Base-by-base conservation (phyloP, 768 basidiomycete species). In the Lyophyllum semitale region DNA sequence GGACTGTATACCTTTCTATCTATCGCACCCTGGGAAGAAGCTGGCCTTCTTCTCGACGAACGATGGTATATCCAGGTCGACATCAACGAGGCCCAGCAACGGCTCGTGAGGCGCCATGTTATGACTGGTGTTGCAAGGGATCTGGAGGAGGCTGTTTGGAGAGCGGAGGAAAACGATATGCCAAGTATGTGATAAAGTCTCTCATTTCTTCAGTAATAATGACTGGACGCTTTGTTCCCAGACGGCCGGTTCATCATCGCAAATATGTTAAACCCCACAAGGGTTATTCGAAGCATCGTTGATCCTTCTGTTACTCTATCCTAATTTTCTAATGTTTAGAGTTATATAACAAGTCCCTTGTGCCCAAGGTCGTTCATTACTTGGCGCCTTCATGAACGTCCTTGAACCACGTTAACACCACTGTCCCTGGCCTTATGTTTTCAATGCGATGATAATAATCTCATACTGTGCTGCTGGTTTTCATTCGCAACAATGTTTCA, bases 1-100 rank as follows among this genome's bases (percentile, higher is more conserved):
- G 95, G 95, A 0, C 71, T 97, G n/a, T 97, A 98, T 68, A 79
- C 85, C 2, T 84, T 93, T 62, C 79, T 97, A 26, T 76, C 83
- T n/a, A 71, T 85, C 22, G 73, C 81, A 0, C 87, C 89, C 0
- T 97, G 95, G 95, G 68, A 64, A 1, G 77, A 80, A 13, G 91
- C 87, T 1, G 82, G 84, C 0, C 65, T 72, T 17, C 63, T 83
- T 51, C 74, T 95, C 55, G 90, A 96, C 65, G 89, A 94, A 63
- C 76, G 91, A 9, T 90, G 91, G 81, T 88, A 84, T 72, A 70
- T 97, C 26, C 73, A 84, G 11, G 73, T 88, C 11, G 82, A 86
- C 30, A 61, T 75, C 13, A 73, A 71, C 9, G 78, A 81, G 55
- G 91, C 88, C 0, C 77, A 75, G 60, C 63, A 70, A 33, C 77